Conservation (phyloP, 106 monocot species). For the Acorus calamus region DNA sequence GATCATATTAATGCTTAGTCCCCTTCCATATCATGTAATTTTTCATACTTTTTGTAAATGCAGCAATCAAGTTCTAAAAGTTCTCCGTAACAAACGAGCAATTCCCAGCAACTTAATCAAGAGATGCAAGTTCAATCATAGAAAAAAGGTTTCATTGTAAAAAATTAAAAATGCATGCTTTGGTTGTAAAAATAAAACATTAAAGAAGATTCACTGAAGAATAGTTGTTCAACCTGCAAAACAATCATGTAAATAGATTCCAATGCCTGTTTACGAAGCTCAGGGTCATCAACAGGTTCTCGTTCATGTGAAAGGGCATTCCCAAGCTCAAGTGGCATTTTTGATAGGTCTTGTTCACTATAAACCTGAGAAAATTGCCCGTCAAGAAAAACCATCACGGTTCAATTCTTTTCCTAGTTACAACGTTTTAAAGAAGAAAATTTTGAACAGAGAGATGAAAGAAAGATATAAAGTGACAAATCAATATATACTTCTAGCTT, state of each 20-base stretch:
- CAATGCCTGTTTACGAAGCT: slow-evolving; percentile 74
- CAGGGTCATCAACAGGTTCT: slow-evolving; percentile 74
- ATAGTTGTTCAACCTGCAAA: slow-evolving; percentile 44
- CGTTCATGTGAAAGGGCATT: slow-evolving; percentile 84
- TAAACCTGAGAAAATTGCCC: slow-evolving; percentile 48
- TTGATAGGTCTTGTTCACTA: slow-evolving; percentile 59
- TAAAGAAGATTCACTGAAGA: background rate
- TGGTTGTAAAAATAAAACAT: background rate
- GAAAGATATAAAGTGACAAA: background rate
- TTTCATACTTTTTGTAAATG: too few relatives aligned
- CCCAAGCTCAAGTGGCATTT: slow-evolving; percentile 88
- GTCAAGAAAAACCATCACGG: background rate
- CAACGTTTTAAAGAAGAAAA: background rate
- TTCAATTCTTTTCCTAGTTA: too few relatives aligned
- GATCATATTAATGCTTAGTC: too few relatives aligned
- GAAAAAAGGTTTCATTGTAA: too few relatives aligned
- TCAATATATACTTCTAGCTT: background rate
- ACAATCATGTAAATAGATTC: slow-evolving; percentile 85
- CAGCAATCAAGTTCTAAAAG: too few relatives aligned
- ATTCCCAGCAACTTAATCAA: too few relatives aligned
- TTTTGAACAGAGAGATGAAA: background rate
- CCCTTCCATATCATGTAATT: too few relatives aligned
- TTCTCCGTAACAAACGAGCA: too few relatives aligned
- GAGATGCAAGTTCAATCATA: too few relatives aligned
- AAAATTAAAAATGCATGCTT: background rate